A percentile compares a stretch with the other conserved stretches of the same genome.
These are phyloP conservation scores for Trichosporon asahii DNA, from an alignment of 1,284 basidiomycete genomes.

Conservation along the genomic window DNA sequence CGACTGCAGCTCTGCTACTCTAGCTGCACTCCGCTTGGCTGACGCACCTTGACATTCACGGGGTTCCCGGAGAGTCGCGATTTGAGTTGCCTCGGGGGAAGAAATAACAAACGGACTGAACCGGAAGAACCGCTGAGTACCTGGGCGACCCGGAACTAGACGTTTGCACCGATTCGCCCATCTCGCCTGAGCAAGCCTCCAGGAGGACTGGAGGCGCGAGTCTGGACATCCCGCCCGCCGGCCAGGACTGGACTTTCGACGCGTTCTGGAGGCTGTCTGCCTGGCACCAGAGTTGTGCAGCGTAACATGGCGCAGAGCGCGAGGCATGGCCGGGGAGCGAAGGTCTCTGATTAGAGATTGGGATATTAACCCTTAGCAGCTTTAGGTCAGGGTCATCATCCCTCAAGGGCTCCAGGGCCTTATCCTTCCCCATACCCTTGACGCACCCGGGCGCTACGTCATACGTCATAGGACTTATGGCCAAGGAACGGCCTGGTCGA, in stretches of 20 bases:
- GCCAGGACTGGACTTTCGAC: background rate
- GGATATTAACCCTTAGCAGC: background rate
- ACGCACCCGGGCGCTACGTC: background rate
- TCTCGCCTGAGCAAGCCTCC: background rate
- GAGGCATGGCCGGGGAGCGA: background rate
- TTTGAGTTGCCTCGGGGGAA: background rate
- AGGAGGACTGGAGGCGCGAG: too few species aligned
- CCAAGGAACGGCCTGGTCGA: conserved; percentile 1
- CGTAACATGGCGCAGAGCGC: background rate
- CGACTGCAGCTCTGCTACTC: background rate
- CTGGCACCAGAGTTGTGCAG: background rate
- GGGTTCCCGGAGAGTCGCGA: background rate
- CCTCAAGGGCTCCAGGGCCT: background rate
- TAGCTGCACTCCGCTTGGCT: too few species aligned
- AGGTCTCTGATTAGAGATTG: background rate
- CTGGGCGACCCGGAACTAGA: background rate
- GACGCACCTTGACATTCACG: background rate
- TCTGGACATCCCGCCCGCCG: background rate
- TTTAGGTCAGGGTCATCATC: background rate
- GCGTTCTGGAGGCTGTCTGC: background rate
- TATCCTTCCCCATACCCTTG: background rate
- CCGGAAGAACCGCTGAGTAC: background rate
- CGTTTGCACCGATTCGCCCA: background rate
- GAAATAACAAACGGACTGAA: background rate
- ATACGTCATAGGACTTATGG: background rate